Base-by-base conservation (phyloP, 23 red algal genomes). In the Pyropia haitanensis region DNA sequence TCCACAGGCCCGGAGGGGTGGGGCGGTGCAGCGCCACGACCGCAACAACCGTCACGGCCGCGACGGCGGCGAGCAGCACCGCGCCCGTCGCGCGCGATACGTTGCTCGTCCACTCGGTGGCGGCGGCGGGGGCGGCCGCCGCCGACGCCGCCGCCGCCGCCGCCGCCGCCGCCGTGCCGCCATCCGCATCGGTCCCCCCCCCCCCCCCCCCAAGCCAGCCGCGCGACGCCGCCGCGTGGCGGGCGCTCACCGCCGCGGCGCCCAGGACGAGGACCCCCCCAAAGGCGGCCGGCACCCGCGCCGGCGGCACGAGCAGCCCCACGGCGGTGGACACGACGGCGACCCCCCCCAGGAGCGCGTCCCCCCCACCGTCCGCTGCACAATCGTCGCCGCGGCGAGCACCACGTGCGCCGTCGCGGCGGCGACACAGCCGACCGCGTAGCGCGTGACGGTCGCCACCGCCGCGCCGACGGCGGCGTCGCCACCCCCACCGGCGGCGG, bases 341-440 rank as follows among this genome's bases (percentile, higher is more conserved):
- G 49, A 89, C 60, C 31, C 27, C 68, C 73, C 59, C 61, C 2
- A 81, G 70, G 2, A 89, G 27, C 2, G 14, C 7, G 15, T 72
- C 9, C 17, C n/a, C 24, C 69, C 67, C 18, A 39, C 63, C 15
- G 61, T 33, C 54, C 21, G 48, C 14, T 28, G 31, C 14, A 70
- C 51, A 28, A 89, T 89, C 9, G 51, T 59, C 18, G 64, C 33
- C 14, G 85, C 64, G 6, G 85, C 85, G 7, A 89, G 53, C 15
- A 74, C 31, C 5, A 89, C 75, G 52, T 80, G 72, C 13, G 75
- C 75, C 67, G 73, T 64, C 59, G 85, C 85, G 53, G 85, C 85
- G 1, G 85, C 56, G 57, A 80, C 68, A 18, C 80, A 58, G 0
- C 85, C 85, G 16, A 69, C 55, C 16, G 72, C 65, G 22, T 66